A percentile compares a stretch with the other conserved stretches of the same genome.
Evolutionary conservation across 1,284 basidiomycete species (phyloP).

Genomic region (Rhodotorula sp.): DNA sequence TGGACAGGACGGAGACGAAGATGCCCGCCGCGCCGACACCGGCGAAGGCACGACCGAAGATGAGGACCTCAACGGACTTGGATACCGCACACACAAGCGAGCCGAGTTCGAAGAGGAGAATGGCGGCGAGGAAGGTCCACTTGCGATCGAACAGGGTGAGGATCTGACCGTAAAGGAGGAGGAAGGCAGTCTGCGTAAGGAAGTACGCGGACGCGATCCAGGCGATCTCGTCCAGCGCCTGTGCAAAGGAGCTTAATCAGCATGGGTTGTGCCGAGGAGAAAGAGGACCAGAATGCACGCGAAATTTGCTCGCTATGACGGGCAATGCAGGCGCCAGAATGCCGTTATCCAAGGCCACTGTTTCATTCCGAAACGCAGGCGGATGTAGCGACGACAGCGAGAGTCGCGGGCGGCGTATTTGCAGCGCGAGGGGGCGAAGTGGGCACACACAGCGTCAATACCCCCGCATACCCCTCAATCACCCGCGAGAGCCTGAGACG

Average conservation of each 20-base stretch:
- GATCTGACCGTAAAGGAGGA: constrained; percentile 50
- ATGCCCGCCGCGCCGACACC: constrained; percentile 57
- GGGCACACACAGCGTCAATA: background rate
- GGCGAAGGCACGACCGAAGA: constrained; percentile 58
- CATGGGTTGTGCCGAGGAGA: constrained; percentile 45
- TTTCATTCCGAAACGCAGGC: background rate
- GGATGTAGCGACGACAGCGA: background rate
- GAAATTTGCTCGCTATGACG: constrained; percentile 8
- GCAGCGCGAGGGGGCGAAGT: background rate
- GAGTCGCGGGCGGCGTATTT: background rate
- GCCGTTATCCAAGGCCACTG: constrained; percentile 12
- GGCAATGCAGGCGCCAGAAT: constrained; percentile 51
- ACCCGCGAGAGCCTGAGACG: background rate
- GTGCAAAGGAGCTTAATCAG: constrained; percentile 51
- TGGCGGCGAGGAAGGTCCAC: constrained; percentile 54
- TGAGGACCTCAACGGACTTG: constrained; percentile 55
- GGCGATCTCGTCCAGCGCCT: constrained; percentile 54
- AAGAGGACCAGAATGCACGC: background rate
- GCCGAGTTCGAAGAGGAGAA: constrained; percentile 58
- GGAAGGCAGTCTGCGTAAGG: constrained; percentile 47
- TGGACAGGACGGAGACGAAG: constrained; percentile 54
- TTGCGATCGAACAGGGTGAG: constrained; percentile 53
- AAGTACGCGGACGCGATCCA: constrained; percentile 51
- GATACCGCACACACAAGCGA: constrained; percentile 59
- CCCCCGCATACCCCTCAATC: background rate